A percentile compares a stretch with the other conserved stretches of the same genome.
phyloP scores from a whole-genome alignment of 2,329 filamentous ascomycete genomes.

The Acrocalymma vagum region DNA sequence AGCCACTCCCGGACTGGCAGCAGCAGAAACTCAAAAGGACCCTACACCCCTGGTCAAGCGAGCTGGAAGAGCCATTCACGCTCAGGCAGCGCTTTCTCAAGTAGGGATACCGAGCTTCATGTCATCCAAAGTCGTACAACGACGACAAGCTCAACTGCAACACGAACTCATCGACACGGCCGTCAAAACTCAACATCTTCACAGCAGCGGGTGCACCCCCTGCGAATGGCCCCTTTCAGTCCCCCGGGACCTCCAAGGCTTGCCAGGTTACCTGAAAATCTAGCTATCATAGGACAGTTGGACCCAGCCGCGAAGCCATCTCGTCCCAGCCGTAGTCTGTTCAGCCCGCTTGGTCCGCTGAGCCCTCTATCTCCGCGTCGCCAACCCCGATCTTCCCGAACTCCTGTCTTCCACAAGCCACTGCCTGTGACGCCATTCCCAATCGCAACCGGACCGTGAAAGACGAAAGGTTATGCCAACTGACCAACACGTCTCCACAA shows the following conservation, averaged over 20 bases:
- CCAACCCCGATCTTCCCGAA: slow-evolving; percentile 10
- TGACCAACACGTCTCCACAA: too few species aligned
- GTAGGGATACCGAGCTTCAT: slow-evolving; percentile 9
- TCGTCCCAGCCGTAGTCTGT: slow-evolving; percentile 14
- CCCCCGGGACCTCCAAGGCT: slow-evolving; percentile 20
- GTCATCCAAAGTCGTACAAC: slow-evolving; percentile 3
- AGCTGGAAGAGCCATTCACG: slow-evolving; percentile 18
- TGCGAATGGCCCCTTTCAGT: slow-evolving; percentile 30
- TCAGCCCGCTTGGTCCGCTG: too few species aligned
- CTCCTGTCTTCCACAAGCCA: slow-evolving; percentile 31
- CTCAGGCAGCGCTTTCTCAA: slow-evolving; percentile 15
- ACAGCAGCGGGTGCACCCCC: slow-evolving; percentile 20
- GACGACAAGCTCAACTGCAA: slow-evolving; percentile 1
- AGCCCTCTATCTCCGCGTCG: slow-evolving; percentile 4
- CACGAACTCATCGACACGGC: slow-evolving; percentile 4
- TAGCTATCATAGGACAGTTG: slow-evolving; percentile 12
- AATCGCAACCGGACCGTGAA: too few species aligned
- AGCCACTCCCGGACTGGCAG: slow-evolving; percentile 19
- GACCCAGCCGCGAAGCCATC: slow-evolving; percentile 13
- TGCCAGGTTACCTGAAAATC: slow-evolving; percentile 19
- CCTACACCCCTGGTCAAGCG: slow-evolving; percentile 3
- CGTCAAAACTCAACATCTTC: slow-evolving; percentile 6
- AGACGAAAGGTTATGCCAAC: too few species aligned
- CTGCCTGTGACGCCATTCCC: slow-evolving; percentile 44
- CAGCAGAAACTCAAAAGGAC: slow-evolving; percentile 6